phyloP scores from a whole-genome alignment of 257 asterid genomes.

The Euphrasia confusa region DNA sequence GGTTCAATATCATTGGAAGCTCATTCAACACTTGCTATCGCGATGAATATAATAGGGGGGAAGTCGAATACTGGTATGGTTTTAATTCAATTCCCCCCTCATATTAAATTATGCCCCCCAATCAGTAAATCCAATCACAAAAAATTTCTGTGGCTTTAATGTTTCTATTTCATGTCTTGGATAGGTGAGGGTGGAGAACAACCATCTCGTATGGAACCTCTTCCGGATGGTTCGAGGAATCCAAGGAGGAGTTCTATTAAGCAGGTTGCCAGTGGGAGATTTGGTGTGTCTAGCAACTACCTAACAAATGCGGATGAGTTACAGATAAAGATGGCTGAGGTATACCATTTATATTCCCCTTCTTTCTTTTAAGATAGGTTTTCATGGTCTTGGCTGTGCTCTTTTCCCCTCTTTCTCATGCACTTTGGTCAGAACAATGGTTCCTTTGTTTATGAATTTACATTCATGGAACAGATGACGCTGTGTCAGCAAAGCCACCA shows the following conservation, averaged over 20 bases:
- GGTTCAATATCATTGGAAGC: constrained; percentile 98
- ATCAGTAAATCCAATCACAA: constrained; percentile 5
- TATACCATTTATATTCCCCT: constrained; percentile 25
- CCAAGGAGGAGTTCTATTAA: constrained; percentile 94
- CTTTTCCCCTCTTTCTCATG: constrained; percentile 19
- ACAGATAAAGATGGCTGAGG: constrained; percentile 99
- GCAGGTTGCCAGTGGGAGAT: constrained; percentile 99
- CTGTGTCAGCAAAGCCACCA: constrained; percentile 51
- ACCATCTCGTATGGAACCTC: constrained; percentile 97
- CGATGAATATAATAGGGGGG: constrained; percentile 94
- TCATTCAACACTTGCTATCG: constrained; percentile 87
- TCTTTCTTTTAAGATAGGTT: constrained; percentile 4
- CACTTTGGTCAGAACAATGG: constrained; percentile 31
- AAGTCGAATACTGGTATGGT: constrained; percentile 88
- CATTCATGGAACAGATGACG: constrained; percentile 58
- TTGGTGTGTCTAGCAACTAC: constrained; percentile 96
- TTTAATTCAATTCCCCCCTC: not conserved
- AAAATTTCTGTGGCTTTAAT: constrained; percentile 10
- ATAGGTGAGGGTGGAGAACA: constrained; percentile 99
- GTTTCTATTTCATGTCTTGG: constrained; percentile 4
- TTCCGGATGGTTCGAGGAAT: constrained; percentile 80
- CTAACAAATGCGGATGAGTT: constrained; percentile 94
- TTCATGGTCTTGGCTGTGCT: constrained; percentile 15
- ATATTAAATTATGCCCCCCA: no score
- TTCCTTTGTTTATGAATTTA: constrained; percentile 49